Evolutionary conservation across 495 filamentous ascomycete genomes (phyloP), one percentile per base, ranked within the genome.

Genomic region (Aspergillus cristatus): DNA sequence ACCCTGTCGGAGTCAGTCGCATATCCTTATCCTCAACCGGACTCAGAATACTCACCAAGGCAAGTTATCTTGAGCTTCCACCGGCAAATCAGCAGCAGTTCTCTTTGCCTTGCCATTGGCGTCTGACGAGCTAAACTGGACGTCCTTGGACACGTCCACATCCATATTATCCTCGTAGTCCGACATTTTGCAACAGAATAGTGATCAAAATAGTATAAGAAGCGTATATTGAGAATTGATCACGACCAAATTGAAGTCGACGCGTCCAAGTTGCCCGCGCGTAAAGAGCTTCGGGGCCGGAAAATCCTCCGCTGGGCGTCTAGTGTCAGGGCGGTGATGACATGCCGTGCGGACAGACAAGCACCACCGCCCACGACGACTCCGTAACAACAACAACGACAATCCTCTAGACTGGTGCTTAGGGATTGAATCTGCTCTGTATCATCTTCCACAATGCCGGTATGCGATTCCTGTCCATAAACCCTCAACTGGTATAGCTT

Each of bases 121-220:
- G 42, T 81, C 54, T 45, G 63, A 53, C 50, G 60, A 60, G 64
- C 81, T 70, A 22, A 76, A 53, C 47, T 81, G 68, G 16, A 70
- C 65, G 34, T 78, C 71, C 40, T 69, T 68, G 33, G 68, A 60
- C 20, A 74, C 79, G 60, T 78, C 76, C 48, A 79, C 76, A 54
- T 97, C 91, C 79, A 91, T 90, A 41, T 86, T 85, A 62, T 94
- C 89, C 45, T 87, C 87, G 55, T 73, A 82, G 60, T 95, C 89
- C 0, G 89, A 94, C 89, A 96, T 96, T 6, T 42, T 74, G 55
- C 29, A 20, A n/a, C n/a, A n/a, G n/a, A n/a, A n/a, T 25, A 18
- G n/a, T 13, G 31, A 32, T 30, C 18, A 20, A 25, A 7, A 1
- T 1, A 24, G 18, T 35, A n/a, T n/a, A n/a, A n/a, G n/a, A n/a